Percentiles rank a stretch among this genome's conserved stretches.
phyloP scores from a whole-genome alignment of 805 yeast genomes.

The Kodamaea sagamina region DNA sequence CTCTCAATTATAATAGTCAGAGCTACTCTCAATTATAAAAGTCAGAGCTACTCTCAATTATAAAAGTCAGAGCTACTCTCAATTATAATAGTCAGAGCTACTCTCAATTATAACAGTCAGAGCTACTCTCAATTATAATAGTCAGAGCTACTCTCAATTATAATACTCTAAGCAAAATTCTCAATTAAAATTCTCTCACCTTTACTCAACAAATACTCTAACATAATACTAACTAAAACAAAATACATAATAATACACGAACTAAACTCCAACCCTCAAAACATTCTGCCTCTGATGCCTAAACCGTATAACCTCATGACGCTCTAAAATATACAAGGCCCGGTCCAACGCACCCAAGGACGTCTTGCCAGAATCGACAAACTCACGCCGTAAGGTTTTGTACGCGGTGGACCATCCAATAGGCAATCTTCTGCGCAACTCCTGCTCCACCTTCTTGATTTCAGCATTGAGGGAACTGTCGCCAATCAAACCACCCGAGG shows the following conservation, averaged over 20 bases:
- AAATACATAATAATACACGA: conserved; percentile 9
- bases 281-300: conserved; percentile 84
- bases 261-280: conserved; percentile 62
- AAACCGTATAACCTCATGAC: conserved; percentile 84
- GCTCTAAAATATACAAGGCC: conserved; percentile 78
- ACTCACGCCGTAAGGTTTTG: conserved; percentile 78
- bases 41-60: no score
- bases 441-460: conserved; percentile 77
- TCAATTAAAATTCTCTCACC: no score
- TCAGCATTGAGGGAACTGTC: conserved; percentile 67
- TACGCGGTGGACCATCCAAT: conserved; percentile 95
- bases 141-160: no score
- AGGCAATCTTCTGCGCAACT: conserved; percentile 86
- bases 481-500: conserved; percentile 41
- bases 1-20: no score
- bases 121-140: no score
- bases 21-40: no score
- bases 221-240: not conserved
- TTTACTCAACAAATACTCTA: no score
- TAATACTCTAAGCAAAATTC: no score
- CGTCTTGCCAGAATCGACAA: conserved; percentile 65
- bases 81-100: no score
- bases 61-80: no score
- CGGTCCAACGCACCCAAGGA: conserved; percentile 75
- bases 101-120: no score